Conservation (phyloP, 2,329 filamentous ascomycete species). For the Cladosporium halotolerans region DNA sequence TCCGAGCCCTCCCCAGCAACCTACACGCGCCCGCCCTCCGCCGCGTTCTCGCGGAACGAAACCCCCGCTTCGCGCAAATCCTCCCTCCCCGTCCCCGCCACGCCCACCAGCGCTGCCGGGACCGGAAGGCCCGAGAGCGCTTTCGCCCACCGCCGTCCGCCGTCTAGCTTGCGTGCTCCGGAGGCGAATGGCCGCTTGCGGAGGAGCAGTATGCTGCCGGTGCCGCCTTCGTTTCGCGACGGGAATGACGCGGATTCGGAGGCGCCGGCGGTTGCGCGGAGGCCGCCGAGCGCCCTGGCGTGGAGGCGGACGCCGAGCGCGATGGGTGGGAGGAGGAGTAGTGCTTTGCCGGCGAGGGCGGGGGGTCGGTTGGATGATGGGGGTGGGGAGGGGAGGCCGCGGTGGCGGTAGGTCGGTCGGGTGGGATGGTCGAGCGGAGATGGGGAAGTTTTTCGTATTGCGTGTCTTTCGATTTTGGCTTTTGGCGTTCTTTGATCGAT, state of each 20-base stretch:
- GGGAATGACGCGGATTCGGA: conserved; percentile 28
- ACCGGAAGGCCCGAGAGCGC: conserved; percentile 1
- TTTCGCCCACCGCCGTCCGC: conserved; percentile 15
- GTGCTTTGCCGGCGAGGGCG: conserved; percentile 12
- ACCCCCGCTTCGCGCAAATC: conserved; percentile 18
- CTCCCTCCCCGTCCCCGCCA: conserved; percentile 19
- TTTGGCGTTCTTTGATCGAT: too few relatives aligned
- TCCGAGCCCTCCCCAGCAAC: conserved; percentile 9
- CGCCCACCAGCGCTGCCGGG: conserved; percentile 1
- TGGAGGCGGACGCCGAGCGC: not conserved
- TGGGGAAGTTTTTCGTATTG: too few relatives aligned
- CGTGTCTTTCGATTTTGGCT: too few relatives aligned
- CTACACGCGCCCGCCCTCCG: conserved; percentile 13
- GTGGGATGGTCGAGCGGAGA: not conserved
- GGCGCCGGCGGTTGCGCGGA: conserved; percentile 8
- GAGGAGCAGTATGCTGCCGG: conserved; percentile 20
- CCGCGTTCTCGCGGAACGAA: conserved; percentile 18
- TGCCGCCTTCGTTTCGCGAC: conserved; percentile 13
- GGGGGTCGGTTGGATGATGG: conserved; percentile 14
- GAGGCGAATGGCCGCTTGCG: conserved; percentile 13
- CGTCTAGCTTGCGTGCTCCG: conserved; percentile 16
- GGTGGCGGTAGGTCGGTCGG: conserved; percentile 16
- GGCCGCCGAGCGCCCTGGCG: conserved; percentile 17
- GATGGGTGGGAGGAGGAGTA: conserved; percentile 19
- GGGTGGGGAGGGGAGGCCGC: conserved; percentile 14